Percentiles rank a stretch among this genome's conserved stretches.
Conservation (phyloP, 1,284 basidiomycete genomes). For the Ustilago vetiveriae region DNA sequence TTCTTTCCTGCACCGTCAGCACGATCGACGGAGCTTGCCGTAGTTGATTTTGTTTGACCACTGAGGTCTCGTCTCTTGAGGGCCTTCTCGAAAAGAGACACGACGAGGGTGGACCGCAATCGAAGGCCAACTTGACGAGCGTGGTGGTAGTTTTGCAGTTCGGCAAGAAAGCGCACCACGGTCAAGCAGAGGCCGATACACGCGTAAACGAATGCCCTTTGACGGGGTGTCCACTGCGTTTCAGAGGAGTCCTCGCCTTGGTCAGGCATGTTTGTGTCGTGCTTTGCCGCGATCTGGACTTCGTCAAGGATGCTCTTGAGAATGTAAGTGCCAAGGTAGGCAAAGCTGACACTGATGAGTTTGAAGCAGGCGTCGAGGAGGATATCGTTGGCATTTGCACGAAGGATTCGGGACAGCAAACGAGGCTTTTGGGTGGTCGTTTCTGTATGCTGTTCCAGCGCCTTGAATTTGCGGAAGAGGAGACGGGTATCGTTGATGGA, state of each 20-base stretch:
- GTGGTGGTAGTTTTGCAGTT: conserved; percentile 62
- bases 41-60: conserved; percentile 22
- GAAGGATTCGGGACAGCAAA: conserved; percentile 35
- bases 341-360: conserved; percentile 50
- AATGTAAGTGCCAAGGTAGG: conserved; percentile 52
- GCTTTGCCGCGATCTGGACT: conserved; percentile 30
- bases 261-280: background rate
- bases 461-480: conserved; percentile 42
- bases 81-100: conserved; percentile 63
- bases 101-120: conserved; percentile 58
- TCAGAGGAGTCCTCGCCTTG: background rate
- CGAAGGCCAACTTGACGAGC: conserved; percentile 65
- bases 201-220: conserved; percentile 49
- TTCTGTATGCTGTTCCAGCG: conserved; percentile 1
- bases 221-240: conserved; percentile 41
- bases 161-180: conserved; percentile 47
- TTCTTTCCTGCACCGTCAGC: background rate
- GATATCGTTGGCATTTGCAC: conserved; percentile 55
- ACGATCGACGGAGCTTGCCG: background rate
- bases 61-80: conserved; percentile 58
- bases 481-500: conserved; percentile 53
- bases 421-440: conserved; percentile 4
- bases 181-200: conserved; percentile 43
- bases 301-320: conserved; percentile 50
- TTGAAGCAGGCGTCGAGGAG: conserved; percentile 52